Evolutionary conservation across 1,284 basidiomycete species (phyloP).

Genomic region (Cronartium quercuum): DNA sequence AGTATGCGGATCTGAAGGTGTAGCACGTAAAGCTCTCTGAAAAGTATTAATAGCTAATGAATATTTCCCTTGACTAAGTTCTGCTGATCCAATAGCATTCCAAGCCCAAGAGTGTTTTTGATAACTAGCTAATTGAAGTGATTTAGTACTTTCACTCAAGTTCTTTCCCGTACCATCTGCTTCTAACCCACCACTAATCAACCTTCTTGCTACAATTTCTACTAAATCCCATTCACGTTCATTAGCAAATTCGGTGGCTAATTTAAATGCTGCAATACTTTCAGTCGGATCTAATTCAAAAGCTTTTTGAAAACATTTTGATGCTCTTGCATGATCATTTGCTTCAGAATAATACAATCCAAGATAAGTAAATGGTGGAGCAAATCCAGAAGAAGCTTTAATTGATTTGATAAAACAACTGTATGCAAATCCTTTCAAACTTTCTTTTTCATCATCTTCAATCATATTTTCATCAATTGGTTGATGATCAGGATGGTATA

Average conservation of each 20-base stretch:
- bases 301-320: constrained; percentile 96
- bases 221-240: constrained; percentile 94
- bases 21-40: constrained; percentile 77
- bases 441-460: neutral
- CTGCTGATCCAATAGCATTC: constrained; percentile 91
- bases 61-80: constrained; percentile 65
- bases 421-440: constrained; percentile 59
- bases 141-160: constrained; percentile 37
- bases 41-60: constrained; percentile 73
- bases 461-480: neutral
- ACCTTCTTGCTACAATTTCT: constrained; percentile 80
- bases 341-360: constrained; percentile 80
- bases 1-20: constrained; percentile 66
- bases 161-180: constrained; percentile 40
- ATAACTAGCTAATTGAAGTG: constrained; percentile 38
- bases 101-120: constrained; percentile 83
- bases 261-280: constrained; percentile 70
- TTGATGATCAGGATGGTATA: constrained; percentile 24
- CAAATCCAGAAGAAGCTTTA: constrained; percentile 68
- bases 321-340: constrained; percentile 73
- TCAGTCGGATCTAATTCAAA: constrained; percentile 92
- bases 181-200: constrained; percentile 66
- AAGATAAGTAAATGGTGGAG: constrained; percentile 86
- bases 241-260: constrained; percentile 84
- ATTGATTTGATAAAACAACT: constrained; percentile 75